Percentiles rank a stretch among this genome's conserved stretches.
Conservation (phyloP, 257 asterid species). For the Ophiorrhiza pumila region DNA sequence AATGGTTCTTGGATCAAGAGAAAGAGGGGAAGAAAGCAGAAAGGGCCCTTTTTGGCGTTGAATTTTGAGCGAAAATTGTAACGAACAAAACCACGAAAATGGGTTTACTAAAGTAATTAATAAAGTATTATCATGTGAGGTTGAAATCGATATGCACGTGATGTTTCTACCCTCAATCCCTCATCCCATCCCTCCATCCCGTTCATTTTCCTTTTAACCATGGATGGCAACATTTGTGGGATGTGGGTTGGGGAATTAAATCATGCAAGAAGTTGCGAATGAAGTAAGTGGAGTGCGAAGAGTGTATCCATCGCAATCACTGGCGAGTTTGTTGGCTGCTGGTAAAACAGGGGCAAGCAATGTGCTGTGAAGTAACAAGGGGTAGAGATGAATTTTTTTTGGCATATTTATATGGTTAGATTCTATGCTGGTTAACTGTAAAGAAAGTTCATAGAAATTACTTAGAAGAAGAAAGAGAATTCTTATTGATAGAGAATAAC, state of each 20-base stretch:
- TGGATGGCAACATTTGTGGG: background rate
- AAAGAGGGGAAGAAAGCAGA: background rate
- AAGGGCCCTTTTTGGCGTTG: background rate
- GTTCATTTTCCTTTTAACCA: background rate
- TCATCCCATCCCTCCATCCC: background rate
- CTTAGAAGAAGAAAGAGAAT: too few relatives aligned
- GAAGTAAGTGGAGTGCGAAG: background rate
- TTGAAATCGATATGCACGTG: slow-evolving; percentile 1
- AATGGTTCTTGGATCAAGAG: slow-evolving; percentile 8
- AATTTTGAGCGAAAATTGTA: background rate
- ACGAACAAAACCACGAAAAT: slow-evolving; percentile 1
- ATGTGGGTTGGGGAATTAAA: background rate
- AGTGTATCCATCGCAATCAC: background rate
- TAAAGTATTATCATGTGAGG: slow-evolving; percentile 7
- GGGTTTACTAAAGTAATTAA: background rate
- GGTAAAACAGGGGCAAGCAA: too few relatives aligned
- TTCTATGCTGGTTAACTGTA: too few relatives aligned
- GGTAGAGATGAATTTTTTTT: too few relatives aligned
- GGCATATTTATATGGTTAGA: too few relatives aligned
- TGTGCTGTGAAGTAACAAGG: too few relatives aligned
- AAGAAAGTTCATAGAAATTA: too few relatives aligned
- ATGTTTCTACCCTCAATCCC: background rate
- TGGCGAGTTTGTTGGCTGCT: background rate
- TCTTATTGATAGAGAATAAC: too few relatives aligned
- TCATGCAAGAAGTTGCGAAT: background rate